Evolutionary conservation across 129 eudicot genomes (phyloP), one percentile per base, ranked within the genome.

Genomic region (Artemisia annua): DNA sequence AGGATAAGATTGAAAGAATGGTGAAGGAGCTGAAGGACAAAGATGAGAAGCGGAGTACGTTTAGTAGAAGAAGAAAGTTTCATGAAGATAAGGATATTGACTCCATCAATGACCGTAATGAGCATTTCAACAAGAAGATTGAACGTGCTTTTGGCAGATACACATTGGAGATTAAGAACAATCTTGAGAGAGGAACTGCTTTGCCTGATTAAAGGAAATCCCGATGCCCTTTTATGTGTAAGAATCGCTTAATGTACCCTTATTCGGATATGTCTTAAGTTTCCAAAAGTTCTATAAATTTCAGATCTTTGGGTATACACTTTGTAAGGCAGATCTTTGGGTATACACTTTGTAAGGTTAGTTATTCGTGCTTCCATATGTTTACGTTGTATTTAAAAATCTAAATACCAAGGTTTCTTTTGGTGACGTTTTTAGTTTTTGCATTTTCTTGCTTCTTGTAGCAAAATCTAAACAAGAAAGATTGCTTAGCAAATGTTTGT

Each of bases 131-230:
- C 70, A 94, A 94, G 83, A 94, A 94, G 90, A 94, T 94, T 63
- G 99, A 90, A 77, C 85, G 99, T 11, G 99, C 99, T 22, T 94
- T 94, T 80, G 99, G 97, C 14, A 88, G 87, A 82, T 90, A 94
- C 80, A 94, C 99, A 2, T 75, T 90, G 10, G 99, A 94, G 88
- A 94, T 94, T 77, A 94, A 88, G 87, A 94, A 94, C 87, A 94
- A 94, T 63, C 96, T 94, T 7, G 99, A 94, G 74, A 90, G 99
- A 75, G 99, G 99, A 83, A 94, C 99, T 80, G 99, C 99, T 43
- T 86, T 94, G 78, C 99, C 99, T 8, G 99, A 94, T 71, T 94
- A 69, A 88, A 24, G 16, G 11, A 10, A 8, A 24, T 17, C 43
- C n/a, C 48, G 0, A 26, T 5, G 1, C 19, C 26, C 12, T 26